Evolutionary conservation across 768 basidiomycete genomes (phyloP).

Genomic region (Hericium rajendrae): DNA sequence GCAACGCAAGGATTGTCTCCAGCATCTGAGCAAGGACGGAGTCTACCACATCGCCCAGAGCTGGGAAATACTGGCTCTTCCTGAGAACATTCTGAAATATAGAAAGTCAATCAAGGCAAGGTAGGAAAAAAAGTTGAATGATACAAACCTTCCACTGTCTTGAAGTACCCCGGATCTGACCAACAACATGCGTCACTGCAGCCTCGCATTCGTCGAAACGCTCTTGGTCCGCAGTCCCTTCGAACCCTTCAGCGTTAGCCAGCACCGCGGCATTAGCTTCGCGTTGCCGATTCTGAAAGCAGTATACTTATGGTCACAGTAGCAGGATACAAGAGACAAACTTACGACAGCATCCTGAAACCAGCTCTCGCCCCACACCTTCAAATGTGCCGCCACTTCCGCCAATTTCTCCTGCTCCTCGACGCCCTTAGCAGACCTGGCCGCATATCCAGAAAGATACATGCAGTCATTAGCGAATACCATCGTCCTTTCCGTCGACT

Average conservation of each 20-base stretch:
- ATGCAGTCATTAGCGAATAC: constrained; percentile 76
- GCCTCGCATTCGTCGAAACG: constrained; percentile 71
- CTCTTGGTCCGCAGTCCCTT: constrained; percentile 58
- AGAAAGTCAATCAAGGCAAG: background rate
- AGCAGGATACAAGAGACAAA: constrained; percentile 10
- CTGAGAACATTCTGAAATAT: constrained; percentile 48
- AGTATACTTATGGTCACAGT: background rate
- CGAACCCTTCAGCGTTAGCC: constrained; percentile 54
- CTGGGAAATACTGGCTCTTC: constrained; percentile 63
- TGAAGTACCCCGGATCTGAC: constrained; percentile 51
- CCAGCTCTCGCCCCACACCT: constrained; percentile 54
- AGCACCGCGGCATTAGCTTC: constrained; percentile 36
- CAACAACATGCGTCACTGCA: constrained; percentile 51
- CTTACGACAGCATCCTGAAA: constrained; percentile 64
- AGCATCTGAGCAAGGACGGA: constrained; percentile 58
- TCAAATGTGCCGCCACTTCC: constrained; percentile 43
- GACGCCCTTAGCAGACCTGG: constrained; percentile 25
- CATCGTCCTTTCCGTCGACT: constrained; percentile 48
- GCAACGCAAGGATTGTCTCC: constrained; percentile 61
- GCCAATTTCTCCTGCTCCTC: constrained; percentile 28
- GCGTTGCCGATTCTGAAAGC: constrained; percentile 39
- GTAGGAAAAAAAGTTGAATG: background rate
- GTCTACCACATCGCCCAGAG: constrained; percentile 64
- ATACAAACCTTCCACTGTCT: constrained; percentile 65
- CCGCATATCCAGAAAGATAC: constrained; percentile 36